Evolutionary conservation across 2,329 filamentous ascomycete species (phyloP).

Genomic region (Arthrobotrys sphaeroides): DNA sequence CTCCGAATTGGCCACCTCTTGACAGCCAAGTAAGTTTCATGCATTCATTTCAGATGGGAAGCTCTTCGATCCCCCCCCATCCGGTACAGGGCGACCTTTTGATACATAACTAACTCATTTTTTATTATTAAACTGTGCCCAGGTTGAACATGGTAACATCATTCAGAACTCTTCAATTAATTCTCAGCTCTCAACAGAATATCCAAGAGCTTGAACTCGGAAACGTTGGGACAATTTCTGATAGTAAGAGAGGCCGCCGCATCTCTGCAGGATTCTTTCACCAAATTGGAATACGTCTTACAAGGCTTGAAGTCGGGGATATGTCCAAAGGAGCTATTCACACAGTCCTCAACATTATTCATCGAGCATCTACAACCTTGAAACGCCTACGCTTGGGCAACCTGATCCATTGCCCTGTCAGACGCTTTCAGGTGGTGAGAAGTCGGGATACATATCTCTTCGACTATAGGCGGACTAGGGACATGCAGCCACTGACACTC

Average conservation of each 20-base stretch:
- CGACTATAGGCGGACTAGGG: too few species aligned
- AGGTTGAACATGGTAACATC: constrained; percentile 25
- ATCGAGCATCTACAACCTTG: background rate
- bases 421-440: background rate
- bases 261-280: background rate
- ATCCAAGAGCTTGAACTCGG: constrained; percentile 16
- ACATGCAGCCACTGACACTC: too few species aligned
- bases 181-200: background rate
- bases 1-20: background rate
- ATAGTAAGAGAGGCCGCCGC: background rate
- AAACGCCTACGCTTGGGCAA: background rate
- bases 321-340: background rate
- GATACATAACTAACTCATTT: too few species aligned
- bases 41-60: too few species aligned
- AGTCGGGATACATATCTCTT: background rate
- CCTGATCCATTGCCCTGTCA: background rate
- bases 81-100: too few species aligned
- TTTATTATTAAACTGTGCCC: background rate
- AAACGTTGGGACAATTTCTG: background rate
- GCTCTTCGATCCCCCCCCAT: too few species aligned
- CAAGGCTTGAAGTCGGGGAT: background rate
- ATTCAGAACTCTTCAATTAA: background rate
- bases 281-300: background rate
- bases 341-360: background rate
- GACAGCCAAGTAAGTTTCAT: background rate